These are phyloP conservation scores for Helianthus annuus DNA, from an alignment of 129 eudicot species.

Conservation along the genomic window DNA sequence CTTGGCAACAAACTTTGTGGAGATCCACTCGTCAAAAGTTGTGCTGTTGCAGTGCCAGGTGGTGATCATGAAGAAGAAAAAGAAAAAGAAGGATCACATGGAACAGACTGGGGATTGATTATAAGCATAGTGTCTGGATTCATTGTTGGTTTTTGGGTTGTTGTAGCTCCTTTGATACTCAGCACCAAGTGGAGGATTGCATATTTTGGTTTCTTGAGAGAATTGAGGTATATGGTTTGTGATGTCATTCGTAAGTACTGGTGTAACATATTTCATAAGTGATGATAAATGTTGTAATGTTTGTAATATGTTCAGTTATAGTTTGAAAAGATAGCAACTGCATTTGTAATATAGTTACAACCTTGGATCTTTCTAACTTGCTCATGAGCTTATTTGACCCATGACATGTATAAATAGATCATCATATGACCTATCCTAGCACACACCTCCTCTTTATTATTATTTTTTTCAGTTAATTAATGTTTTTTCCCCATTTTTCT, in stretches of 20 bases:
- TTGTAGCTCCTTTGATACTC: constrained; percentile 17
- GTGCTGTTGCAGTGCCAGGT: neutral
- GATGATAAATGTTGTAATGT: neutral
- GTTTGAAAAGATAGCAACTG: neutral
- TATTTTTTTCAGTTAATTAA: too few relatives aligned
- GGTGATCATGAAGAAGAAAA: neutral
- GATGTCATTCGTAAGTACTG: neutral
- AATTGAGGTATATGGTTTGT: neutral
- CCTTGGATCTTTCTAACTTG: too few relatives aligned
- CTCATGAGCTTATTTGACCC: too few relatives aligned
- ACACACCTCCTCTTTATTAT: too few relatives aligned
- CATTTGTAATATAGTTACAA: neutral
- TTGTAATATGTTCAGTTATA: neutral
- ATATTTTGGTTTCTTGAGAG: constrained; percentile 11
- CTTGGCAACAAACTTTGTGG: constrained; percentile 9
- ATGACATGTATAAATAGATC: too few relatives aligned
- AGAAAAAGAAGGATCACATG: neutral
- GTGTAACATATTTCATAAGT: neutral
- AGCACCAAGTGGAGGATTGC: constrained; percentile 20
- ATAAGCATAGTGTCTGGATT: constrained; percentile 9
- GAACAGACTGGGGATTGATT: constrained; percentile 13
- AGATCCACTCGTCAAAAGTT: neutral
- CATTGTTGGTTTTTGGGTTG: constrained; percentile 22
- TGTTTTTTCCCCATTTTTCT: too few relatives aligned
- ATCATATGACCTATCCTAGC: too few relatives aligned